Conservation (phyloP, 2,329 filamentous ascomycete species). For the Rugonectria rugulosa region DNA sequence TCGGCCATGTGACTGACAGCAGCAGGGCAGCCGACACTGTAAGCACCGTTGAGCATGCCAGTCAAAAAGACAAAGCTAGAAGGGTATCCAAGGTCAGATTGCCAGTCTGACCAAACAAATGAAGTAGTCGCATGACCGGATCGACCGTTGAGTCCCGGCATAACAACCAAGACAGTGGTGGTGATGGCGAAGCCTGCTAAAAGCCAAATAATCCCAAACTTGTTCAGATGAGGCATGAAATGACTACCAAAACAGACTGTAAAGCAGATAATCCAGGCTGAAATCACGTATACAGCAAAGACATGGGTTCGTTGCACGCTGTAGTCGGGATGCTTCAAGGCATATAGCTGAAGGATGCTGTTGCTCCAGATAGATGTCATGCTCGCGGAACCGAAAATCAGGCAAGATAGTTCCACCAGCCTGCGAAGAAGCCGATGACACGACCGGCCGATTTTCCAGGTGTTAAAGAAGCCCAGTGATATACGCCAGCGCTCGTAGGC, state of each 20-base stretch:
- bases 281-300: conserved; percentile 50
- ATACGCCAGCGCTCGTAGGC: conserved; percentile 65
- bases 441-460: conserved; percentile 60
- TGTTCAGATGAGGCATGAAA: conserved; percentile 59
- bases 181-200: conserved; percentile 62
- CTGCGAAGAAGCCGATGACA: conserved; percentile 53
- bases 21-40: conserved; percentile 70
- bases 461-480: conserved; percentile 68
- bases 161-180: conserved; percentile 61
- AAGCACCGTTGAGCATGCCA: conserved; percentile 68
- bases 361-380: conserved; percentile 51
- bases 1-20: conserved; percentile 70
- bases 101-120: conserved; percentile 52
- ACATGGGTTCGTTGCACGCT: conserved; percentile 49
- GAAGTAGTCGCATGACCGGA: conserved; percentile 40
- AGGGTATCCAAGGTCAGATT: conserved; percentile 47
- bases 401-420: conserved; percentile 54
- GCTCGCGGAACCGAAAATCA: conserved; percentile 48
- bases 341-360: conserved; percentile 52
- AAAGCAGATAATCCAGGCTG: conserved; percentile 48
- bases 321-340: conserved; percentile 48
- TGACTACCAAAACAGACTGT: conserved; percentile 60
- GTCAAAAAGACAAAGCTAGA: conserved; percentile 49
- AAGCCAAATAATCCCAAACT: conserved; percentile 57
- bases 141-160: conserved; percentile 47